Evolutionary conservation across 768 basidiomycete genomes (phyloP).

Genomic region (Suillus subalutaceus): DNA sequence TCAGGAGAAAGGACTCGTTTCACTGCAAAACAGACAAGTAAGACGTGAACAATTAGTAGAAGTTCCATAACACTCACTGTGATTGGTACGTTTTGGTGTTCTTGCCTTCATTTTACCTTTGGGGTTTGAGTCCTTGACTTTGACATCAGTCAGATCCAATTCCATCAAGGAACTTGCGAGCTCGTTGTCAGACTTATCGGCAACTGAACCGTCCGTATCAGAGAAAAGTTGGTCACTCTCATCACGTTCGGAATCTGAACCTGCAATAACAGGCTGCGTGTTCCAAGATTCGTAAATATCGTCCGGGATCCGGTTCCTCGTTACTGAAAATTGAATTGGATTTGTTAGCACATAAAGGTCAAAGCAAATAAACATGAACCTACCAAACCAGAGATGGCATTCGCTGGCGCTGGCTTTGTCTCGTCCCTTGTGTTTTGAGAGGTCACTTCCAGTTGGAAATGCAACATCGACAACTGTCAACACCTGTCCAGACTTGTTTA

Average conservation of each 20-base stretch:
- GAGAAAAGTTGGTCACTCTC: background rate
- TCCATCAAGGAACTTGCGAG: background rate
- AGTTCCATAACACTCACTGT: background rate
- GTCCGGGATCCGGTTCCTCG: too few species aligned
- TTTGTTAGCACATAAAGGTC: background rate
- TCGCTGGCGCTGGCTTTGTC: background rate
- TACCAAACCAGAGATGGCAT: background rate
- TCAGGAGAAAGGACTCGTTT: background rate
- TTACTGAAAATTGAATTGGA: background rate
- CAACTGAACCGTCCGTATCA: background rate
- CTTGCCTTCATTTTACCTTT: background rate
- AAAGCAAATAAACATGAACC: background rate
- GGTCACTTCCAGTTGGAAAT: background rate
- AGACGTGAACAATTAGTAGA: too few species aligned
- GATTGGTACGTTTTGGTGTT: background rate
- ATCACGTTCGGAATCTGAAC: background rate
- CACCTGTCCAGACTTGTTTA: background rate
- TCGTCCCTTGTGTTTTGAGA: background rate
- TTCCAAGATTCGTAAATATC: too few species aligned
- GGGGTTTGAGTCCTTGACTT: background rate
- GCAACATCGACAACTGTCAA: background rate
- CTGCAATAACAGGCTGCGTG: background rate
- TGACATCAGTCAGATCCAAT: background rate
- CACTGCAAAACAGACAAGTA: background rate
- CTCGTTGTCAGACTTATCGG: background rate